phyloP scores from a whole-genome alignment of 352 stramenopile genomes.

The Phytophthora pisi region DNA sequence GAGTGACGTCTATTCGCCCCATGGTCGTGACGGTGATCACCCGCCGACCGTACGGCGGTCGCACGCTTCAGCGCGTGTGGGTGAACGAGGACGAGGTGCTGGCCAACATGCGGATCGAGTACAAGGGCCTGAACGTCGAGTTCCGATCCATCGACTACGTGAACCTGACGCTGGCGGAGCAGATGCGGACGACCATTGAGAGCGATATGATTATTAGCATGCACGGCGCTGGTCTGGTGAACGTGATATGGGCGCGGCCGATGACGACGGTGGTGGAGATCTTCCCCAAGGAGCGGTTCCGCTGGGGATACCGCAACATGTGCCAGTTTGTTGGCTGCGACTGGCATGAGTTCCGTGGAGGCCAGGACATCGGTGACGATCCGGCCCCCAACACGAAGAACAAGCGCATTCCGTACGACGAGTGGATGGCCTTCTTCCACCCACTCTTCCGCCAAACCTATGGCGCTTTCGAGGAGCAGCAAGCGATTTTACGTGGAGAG shows the following conservation, averaged over 20 bases:
- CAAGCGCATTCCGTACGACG: slow-evolving; percentile 48
- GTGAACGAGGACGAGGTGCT: slow-evolving; percentile 58
- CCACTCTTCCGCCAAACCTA: slow-evolving; percentile 39
- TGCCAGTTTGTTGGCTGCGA: slow-evolving; percentile 66
- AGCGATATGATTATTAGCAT: slow-evolving; percentile 79
- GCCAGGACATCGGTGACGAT: slow-evolving; percentile 30
- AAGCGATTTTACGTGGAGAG: slow-evolving; percentile 18
- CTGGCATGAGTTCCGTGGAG: slow-evolving; percentile 54
- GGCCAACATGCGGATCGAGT: slow-evolving; percentile 38
- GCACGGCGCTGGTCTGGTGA: slow-evolving; percentile 76
- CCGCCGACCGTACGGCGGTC: slow-evolving; percentile 44
- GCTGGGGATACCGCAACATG: slow-evolving; percentile 73
- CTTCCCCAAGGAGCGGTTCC: slow-evolving; percentile 48
- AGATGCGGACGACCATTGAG: slow-evolving; percentile 59
- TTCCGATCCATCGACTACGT: slow-evolving; percentile 67
- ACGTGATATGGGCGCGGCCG: slow-evolving; percentile 58
- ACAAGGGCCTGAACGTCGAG: slow-evolving; percentile 35
- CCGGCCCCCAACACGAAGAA: slow-evolving; percentile 42
- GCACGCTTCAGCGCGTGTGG: slow-evolving; percentile 57
- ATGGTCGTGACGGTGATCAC: slow-evolving; percentile 57
- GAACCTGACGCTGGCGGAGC: slow-evolving; percentile 49
- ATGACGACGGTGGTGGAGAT: slow-evolving; percentile 65
- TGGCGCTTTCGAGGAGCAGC: slow-evolving; percentile 25
- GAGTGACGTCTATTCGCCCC: slow-evolving; percentile 3
- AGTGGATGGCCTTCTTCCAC: slow-evolving; percentile 59